Conservation (phyloP, 371 early-diverging fungal genomes). For the Choanephora cucurbitarum region DNA sequence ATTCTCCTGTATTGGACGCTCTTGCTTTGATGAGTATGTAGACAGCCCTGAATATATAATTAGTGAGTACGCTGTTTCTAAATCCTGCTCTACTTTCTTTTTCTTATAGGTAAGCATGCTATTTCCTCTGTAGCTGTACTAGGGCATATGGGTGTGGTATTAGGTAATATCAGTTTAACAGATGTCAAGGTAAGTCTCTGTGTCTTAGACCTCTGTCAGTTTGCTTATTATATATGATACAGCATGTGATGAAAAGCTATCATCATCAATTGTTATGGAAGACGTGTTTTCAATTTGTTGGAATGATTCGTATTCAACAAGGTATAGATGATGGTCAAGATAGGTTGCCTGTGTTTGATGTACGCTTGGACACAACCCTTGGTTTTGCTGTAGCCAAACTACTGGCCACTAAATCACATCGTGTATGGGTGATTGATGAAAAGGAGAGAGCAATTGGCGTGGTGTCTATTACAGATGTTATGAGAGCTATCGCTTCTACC, state of each 20-base stretch:
- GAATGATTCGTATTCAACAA: slow-evolving; percentile 47
- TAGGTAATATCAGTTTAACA: slow-evolving; percentile 73
- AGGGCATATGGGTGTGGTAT: slow-evolving; percentile 57
- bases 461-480: slow-evolving; percentile 71
- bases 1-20: slow-evolving; percentile 58
- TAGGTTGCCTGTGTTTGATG: slow-evolving; percentile 74
- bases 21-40: slow-evolving; percentile 59
- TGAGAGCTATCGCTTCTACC: slow-evolving; percentile 48
- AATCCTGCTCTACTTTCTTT: not conserved
- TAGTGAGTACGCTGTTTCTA: no score
- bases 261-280: slow-evolving; percentile 23
- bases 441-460: slow-evolving; percentile 54
- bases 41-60: no score
- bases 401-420: slow-evolving; percentile 77
- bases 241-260: slow-evolving; percentile 28
- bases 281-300: slow-evolving; percentile 57
- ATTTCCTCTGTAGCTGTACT: slow-evolving; percentile 68
- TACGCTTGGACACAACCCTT: slow-evolving; percentile 64
- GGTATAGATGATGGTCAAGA: slow-evolving; percentile 63
- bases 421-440: slow-evolving; percentile 76
- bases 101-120: slow-evolving; percentile 47
- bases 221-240: not conserved
- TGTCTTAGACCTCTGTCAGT: no score
- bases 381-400: slow-evolving; percentile 71
- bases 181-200: slow-evolving; percentile 65